Percentiles rank a stretch among this genome's conserved stretches.
Evolutionary conservation across 495 filamentous ascomycete species (phyloP).

Genomic region (Astrocystis sublimbata): DNA sequence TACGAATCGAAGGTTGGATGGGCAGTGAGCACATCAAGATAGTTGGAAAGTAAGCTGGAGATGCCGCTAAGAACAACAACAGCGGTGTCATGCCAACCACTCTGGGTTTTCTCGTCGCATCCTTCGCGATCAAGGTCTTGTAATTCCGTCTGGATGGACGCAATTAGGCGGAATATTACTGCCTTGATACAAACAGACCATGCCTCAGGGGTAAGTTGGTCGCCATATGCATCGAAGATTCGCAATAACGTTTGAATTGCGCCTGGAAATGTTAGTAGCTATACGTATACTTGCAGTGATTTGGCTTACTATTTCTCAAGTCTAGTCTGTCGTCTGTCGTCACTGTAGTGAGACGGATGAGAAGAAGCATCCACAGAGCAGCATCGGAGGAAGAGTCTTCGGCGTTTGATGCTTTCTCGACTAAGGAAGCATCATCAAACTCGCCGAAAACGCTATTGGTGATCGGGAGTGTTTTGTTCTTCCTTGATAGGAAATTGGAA

Average conservation of each 20-base stretch:
- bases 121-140: constrained; percentile 26
- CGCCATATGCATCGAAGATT: constrained; percentile 89
- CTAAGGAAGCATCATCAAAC: constrained; percentile 49
- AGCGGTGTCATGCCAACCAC: constrained; percentile 74
- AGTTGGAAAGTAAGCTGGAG: constrained; percentile 65
- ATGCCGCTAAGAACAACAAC: constrained; percentile 72
- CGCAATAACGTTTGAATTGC: constrained; percentile 87
- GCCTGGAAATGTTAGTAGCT: constrained; percentile 39
- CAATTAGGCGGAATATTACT: constrained; percentile 75
- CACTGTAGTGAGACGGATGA: constrained; percentile 75
- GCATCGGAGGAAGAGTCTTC: constrained; percentile 54
- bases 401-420: constrained; percentile 52
- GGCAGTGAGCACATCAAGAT: constrained; percentile 60
- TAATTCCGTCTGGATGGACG: constrained; percentile 53
- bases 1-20: constrained; percentile 61
- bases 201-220: constrained; percentile 72
- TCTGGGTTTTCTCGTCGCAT: constrained; percentile 41
- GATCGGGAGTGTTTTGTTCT: constrained; percentile 47
- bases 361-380: constrained; percentile 80
- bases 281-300: neutral
- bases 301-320: constrained; percentile 71
- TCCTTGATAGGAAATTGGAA: constrained; percentile 74
- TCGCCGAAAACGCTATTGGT: constrained; percentile 52
- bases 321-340: constrained; percentile 79
- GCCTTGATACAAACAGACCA: constrained; percentile 83